Conservation (phyloP, 2,329 filamentous ascomycete species). For the Apiospora saccharicola region DNA sequence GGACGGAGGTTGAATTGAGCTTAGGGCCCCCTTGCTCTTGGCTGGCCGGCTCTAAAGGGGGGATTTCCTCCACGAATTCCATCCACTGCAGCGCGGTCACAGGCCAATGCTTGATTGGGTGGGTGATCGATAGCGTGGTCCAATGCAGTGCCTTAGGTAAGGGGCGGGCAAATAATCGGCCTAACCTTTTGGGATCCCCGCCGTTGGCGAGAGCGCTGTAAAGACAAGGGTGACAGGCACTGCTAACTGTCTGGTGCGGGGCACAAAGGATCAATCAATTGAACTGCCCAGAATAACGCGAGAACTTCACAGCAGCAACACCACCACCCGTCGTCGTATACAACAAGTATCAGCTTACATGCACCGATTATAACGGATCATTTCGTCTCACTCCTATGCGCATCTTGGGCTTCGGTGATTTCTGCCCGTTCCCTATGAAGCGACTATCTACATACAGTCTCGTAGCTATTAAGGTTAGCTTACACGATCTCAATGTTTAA, state of each 20-base stretch:
- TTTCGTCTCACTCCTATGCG: background rate
- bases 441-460: background rate
- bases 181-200: background rate
- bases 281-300: conserved; percentile 1
- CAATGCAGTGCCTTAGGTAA: conserved; percentile 2
- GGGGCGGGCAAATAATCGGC: conserved; percentile 4
- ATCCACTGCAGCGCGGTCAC: conserved; percentile 1
- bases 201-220: background rate
- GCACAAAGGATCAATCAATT: background rate
- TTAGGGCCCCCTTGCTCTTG: conserved; percentile 13
- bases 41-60: conserved; percentile 18
- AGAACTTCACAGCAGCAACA: background rate
- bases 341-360: background rate
- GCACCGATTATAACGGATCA: background rate
- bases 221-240: background rate
- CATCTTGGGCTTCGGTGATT: background rate
- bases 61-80: conserved; percentile 19
- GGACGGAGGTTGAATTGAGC: conserved; percentile 18
- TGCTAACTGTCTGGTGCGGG: background rate
- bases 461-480: background rate
- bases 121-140: background rate
- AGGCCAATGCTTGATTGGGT: conserved; percentile 16
- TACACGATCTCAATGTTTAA: background rate
- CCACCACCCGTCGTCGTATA: background rate
- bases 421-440: background rate